Percentiles rank a stretch among this genome's conserved stretches.
Conservation (phyloP, 768 basidiomycete species). For the Leccinum rimulosum region DNA sequence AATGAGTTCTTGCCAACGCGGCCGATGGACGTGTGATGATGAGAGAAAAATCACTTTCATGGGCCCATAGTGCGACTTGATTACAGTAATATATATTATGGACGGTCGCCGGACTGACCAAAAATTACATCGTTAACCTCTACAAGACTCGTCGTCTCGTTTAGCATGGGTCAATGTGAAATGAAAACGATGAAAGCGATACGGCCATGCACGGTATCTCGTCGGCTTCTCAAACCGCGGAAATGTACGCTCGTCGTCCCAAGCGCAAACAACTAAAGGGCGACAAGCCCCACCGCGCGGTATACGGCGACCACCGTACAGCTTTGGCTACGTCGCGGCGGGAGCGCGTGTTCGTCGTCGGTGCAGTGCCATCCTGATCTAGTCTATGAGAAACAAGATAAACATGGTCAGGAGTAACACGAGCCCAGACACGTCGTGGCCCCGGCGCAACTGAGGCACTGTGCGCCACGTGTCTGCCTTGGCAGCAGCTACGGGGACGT, state of each 20-base stretch:
- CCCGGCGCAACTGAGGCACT: conserved; percentile 65
- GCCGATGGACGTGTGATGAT: no score
- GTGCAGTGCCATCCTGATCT: conserved; percentile 48
- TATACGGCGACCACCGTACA: conserved; percentile 45
- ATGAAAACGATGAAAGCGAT: no score
- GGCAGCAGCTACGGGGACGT: conserved; percentile 37
- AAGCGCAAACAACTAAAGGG: conserved; percentile 69
- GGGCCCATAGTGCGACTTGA: no score
- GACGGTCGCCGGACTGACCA: no score
- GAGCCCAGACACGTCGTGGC: conserved; percentile 94
- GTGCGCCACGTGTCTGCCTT: conserved; percentile 39
- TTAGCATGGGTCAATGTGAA: no score
- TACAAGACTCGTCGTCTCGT: no score
- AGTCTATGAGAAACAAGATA: conserved; percentile 73
- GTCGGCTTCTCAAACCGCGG: conserved; percentile 84
- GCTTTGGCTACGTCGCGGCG: conserved; percentile 16
- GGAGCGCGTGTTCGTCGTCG: conserved; percentile 40
- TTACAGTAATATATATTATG: no score
- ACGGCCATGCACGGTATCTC: conserved; percentile 66
- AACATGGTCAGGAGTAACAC: conserved; percentile 85
- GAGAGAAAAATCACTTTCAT: no score
- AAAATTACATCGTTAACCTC: no score
- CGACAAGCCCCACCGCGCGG: conserved; percentile 49
- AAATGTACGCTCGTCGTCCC: conserved; percentile 88
- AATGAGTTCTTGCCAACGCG: no score